A percentile compares a stretch with the other conserved stretches of the same genome.
phyloP scores from a whole-genome alignment of 257 asterid genomes.

The Lavandula angustifolia region DNA sequence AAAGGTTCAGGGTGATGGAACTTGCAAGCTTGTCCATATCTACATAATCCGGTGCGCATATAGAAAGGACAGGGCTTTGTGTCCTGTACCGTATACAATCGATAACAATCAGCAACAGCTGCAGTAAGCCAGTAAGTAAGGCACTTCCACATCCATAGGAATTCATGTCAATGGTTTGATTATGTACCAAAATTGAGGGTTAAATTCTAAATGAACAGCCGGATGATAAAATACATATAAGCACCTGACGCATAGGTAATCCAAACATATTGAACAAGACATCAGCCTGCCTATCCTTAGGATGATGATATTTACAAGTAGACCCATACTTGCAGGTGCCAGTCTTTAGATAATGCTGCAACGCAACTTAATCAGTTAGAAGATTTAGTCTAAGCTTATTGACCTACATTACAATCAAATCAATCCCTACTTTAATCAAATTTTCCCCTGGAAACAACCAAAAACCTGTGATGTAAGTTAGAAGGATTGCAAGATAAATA shows the following conservation, averaged over 20 bases:
- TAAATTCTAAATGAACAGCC: conserved; percentile 3
- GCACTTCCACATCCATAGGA: background rate
- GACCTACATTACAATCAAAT: background rate
- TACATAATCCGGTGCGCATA: conserved; percentile 67
- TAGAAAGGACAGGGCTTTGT: conserved; percentile 56
- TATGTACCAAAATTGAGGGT: conserved; percentile 15
- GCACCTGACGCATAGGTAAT: conserved; percentile 78
- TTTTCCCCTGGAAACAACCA: background rate
- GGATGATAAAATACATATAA: conserved; percentile 16
- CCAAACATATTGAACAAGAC: conserved; percentile 53
- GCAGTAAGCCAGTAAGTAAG: conserved; percentile 9
- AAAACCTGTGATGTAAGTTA: background rate
- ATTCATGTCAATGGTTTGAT: background rate
- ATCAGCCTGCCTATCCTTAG: conserved; percentile 52
- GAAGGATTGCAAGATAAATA: background rate
- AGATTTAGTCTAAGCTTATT: background rate
- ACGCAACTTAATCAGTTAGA: conserved; percentile 23
- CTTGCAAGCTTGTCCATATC: conserved; percentile 67
- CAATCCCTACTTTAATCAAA: background rate
- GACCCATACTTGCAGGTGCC: conserved; percentile 75
- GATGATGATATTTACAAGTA: conserved; percentile 72
- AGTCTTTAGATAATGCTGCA: conserved; percentile 72
- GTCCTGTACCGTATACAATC: conserved; percentile 42
- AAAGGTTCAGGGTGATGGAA: conserved; percentile 73
- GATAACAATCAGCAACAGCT: conserved; percentile 20